These are phyloP conservation scores for Sextonia rubra DNA, from an alignment of 164 flowering plant genomes.

Conservation along the genomic window DNA sequence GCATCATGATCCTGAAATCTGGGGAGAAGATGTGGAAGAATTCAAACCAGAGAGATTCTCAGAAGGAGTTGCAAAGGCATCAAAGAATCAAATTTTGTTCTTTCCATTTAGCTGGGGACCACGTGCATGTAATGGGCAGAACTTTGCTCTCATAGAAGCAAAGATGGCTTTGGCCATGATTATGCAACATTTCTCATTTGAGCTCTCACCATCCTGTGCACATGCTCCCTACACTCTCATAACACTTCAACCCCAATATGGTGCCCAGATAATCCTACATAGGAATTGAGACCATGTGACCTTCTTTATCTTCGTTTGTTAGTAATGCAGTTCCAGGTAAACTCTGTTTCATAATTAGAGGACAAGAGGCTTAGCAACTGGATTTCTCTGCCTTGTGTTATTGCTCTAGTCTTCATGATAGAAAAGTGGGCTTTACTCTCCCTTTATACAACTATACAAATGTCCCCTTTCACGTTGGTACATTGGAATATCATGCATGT, in stretches of 20 bases:
- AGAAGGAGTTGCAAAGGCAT: conserved; percentile 1
- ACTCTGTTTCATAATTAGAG: no score
- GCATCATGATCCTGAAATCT: conserved; percentile 1
- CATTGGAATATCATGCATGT: no score
- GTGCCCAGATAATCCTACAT: conserved; percentile 9
- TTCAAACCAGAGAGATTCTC: conserved; percentile 9
- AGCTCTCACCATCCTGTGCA: conserved; percentile 7
- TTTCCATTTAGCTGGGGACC: conserved; percentile 7
- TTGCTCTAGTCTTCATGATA: no score
- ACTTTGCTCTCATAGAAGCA: conserved; percentile 6
- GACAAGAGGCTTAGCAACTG: no score
- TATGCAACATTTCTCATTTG: background rate
- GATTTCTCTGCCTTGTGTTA: no score
- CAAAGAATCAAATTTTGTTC: conserved; percentile 2
- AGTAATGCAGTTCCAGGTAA: no score
- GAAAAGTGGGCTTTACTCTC: no score
- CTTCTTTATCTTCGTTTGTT: background rate
- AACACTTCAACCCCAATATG: conserved; percentile 8
- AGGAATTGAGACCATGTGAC: background rate
- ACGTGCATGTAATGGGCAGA: conserved; percentile 1
- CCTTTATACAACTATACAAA: no score
- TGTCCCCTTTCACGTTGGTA: no score
- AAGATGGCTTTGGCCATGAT: conserved; percentile 10
- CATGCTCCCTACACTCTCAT: conserved; percentile 8
- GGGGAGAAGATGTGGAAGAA: conserved; percentile 8